Evolutionary conservation across 257 asterid genomes (phyloP), one percentile per base, ranked within the genome.

Genomic region (Gentiana macrophylla): DNA sequence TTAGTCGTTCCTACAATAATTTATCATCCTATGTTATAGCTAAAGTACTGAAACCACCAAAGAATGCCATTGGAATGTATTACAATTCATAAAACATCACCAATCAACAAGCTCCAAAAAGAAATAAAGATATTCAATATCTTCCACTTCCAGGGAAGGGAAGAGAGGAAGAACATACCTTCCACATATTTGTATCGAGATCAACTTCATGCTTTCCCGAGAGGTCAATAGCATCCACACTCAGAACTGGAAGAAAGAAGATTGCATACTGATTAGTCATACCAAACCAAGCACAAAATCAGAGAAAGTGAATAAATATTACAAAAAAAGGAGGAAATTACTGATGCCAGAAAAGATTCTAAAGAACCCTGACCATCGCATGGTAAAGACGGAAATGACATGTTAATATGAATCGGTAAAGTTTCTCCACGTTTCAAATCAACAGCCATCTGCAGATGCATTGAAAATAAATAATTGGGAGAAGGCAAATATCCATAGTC

Each of bases 201-300:
- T 92, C 98, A 57, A 92, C 98, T 81, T 92, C 99, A 79, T 92
- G 99, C 79, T 88, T 92, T 66, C 99, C 99, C 1, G 99, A 92
- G 91, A 92, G 81, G 68, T 92, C 99, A 53, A 92, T 85, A 53
- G 99, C 99, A 62, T 92, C 99, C 36, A 92, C 86, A 52, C 99
- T 92, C 64, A 88, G 68, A 74, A 88, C 97, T 88, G 86, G 72
- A 81, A 61, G 46, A 54, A 61, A 35, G 52, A 35, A 44, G 2
- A 62, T 13, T 51, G 52, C 3, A 50, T 41, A 59, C 60, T 63
- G 13, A 56, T 57, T 50, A 44, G 52, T 10, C 57, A 63, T 36
- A 63, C 38, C 61, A 36, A 56, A 12, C 35, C n/a, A 12, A 59
- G 51, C 50, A 13, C 5, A 41, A 43, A 7, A 6, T 12, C 11